Conservation (phyloP, 192 early-diverging fungal genomes). For the Umbelopsis ramanniana region DNA sequence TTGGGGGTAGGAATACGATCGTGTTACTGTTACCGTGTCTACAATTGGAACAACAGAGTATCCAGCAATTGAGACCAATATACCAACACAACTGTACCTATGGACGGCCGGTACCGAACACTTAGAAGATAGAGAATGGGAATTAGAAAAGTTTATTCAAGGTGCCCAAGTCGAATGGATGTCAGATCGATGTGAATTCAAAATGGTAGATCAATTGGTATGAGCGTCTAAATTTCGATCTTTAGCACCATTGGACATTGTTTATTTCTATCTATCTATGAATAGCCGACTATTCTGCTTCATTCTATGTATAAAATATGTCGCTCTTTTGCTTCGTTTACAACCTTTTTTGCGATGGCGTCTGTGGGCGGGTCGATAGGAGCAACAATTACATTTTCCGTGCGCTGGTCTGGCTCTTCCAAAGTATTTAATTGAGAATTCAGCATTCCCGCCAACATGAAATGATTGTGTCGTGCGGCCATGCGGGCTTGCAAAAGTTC, state of each 20-base stretch:
- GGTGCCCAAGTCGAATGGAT: slow-evolving; percentile 1
- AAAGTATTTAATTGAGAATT: slow-evolving; percentile 66
- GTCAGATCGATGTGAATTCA: slow-evolving; percentile 17
- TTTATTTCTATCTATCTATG: neutral
- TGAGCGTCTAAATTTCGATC: neutral
- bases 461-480: slow-evolving; percentile 56
- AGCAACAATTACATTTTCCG: slow-evolving; percentile 37
- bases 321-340: slow-evolving; percentile 17
- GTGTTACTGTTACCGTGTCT: neutral
- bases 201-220: slow-evolving; percentile 1
- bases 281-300: neutral
- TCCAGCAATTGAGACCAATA: neutral
- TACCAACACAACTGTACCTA: slow-evolving; percentile 5
- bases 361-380: slow-evolving; percentile 25
- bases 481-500: slow-evolving; percentile 54
- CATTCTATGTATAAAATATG: slow-evolving; percentile 16
- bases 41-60: neutral
- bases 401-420: slow-evolving; percentile 50
- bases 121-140: slow-evolving; percentile 5
- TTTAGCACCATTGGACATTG: neutral
- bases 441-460: slow-evolving; percentile 55
- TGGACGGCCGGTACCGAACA: slow-evolving; percentile 8
- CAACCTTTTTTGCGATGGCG: slow-evolving; percentile 22
- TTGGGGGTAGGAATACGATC: neutral
- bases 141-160: slow-evolving; percentile 5